Conservation (phyloP, 164 flowering plant species). For the Saururus chinensis region DNA sequence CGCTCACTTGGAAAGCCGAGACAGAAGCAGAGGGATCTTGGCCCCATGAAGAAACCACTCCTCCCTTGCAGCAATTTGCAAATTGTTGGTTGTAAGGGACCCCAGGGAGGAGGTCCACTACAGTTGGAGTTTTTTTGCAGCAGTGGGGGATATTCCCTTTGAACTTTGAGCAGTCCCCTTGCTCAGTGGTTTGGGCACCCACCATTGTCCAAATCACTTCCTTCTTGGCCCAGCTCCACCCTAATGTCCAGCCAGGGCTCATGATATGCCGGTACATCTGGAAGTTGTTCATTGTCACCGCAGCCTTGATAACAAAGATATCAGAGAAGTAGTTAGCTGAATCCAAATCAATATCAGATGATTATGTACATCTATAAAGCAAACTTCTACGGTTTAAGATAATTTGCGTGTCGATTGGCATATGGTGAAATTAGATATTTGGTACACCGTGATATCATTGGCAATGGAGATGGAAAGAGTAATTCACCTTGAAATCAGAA, state of each 20-base stretch:
- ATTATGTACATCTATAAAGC: background rate
- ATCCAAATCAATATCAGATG: background rate
- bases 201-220: conserved; percentile 76
- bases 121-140: conserved; percentile 57
- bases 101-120: conserved; percentile 68
- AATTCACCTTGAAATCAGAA: too few species aligned
- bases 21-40: conserved; percentile 48
- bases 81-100: conserved; percentile 64
- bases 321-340: background rate
- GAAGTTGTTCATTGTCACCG: conserved; percentile 54
- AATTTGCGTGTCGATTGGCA: background rate
- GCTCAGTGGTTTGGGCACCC: conserved; percentile 73
- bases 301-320: conserved; percentile 30
- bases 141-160: conserved; percentile 65
- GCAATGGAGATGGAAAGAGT: too few species aligned
- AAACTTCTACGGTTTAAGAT: background rate
- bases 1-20: conserved; percentile 53
- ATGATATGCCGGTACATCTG: conserved; percentile 53
- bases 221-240: conserved; percentile 83
- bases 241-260: conserved; percentile 60
- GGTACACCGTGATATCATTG: too few species aligned
- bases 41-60: conserved; percentile 48
- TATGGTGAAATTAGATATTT: too few species aligned
- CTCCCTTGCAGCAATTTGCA: conserved; percentile 67
- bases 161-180: conserved; percentile 78